Evolutionary conservation across 73 alveolate species (phyloP).

Genomic region (Diophrys sp.): DNA sequence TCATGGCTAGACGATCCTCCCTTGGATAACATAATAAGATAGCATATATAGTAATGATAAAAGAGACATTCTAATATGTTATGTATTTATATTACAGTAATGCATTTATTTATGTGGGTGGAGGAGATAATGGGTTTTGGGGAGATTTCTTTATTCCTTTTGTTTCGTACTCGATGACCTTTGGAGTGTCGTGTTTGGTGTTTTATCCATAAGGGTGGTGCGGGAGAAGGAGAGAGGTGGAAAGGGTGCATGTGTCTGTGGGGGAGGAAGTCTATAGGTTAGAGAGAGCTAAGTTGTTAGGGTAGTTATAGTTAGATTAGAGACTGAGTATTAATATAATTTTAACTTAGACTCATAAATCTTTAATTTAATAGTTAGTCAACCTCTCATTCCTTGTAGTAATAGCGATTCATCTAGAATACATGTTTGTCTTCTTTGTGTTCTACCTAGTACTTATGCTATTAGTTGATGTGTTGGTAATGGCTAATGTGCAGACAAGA

Average conservation of each 20-base stretch:
- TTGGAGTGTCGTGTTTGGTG: not conserved
- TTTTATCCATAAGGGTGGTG: not conserved
- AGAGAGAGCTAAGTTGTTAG: not conserved
- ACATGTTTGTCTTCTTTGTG: not conserved
- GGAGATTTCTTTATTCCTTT: not conserved
- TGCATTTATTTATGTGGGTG: not conserved
- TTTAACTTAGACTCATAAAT: too few relatives aligned
- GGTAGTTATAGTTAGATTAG: too few relatives aligned
- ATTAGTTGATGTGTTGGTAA: not conserved
- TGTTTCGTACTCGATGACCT: not conserved
- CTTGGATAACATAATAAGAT: too few relatives aligned
- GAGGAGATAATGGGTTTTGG: not conserved
- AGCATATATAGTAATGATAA: not conserved
- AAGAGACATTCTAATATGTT: not conserved
- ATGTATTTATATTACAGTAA: not conserved
- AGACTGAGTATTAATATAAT: too few relatives aligned
- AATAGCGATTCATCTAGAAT: not conserved
- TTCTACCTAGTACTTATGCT: not conserved
- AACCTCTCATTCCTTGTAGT: not conserved
- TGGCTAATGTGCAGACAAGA: not conserved
- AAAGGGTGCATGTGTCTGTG: not conserved
- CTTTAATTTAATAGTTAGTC: too few relatives aligned
- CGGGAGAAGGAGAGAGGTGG: not conserved
- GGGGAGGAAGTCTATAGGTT: not conserved
- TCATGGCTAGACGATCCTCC: not conserved